Evolutionary conservation across 164 flowering plant species (phyloP), one percentile per base, ranked within the genome.

Genomic region (Liriodendron chinense): DNA sequence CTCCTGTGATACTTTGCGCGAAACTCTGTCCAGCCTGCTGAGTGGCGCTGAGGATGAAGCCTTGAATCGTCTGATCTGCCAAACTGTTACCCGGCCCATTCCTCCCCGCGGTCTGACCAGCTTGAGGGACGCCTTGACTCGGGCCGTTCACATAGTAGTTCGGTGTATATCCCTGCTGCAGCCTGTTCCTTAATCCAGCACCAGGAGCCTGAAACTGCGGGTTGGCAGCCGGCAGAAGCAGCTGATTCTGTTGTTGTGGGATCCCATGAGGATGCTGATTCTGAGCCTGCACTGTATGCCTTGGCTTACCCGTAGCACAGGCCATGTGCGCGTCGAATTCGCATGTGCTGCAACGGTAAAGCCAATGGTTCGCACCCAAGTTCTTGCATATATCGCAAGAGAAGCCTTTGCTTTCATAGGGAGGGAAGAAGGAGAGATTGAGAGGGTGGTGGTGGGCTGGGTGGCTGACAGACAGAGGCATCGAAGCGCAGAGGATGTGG

Each of bases 321-420:
- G n/a, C 59, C 71, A 87, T 70, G 65, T 85, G 88, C 22, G 79
- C 83, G 71, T 85, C 87, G 71, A 83, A 85, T 34, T 78, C 82
- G 71, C 90, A 85, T 13, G 25, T 0, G 68, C 34, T 50, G 81
- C 88, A 85, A 24, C 84, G 68, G 68, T 84, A 85, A 53, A 84
- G 84, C 88, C 85, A 85, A 67, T 78, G 80, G 63, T 76, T 71
- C 5, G 77, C 57, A 1, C 84, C 86, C 4, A 65, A 7, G 12
- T 57, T 57, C 28, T 20, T 47, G 77, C 87, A 83, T 18, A 85
- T 22, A 68, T 82, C 86, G 74, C 88, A 87, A 24, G 67, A 65
- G 76, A 87, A 85, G 73, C 61, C 76, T 47, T 70, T 75, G 71
- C 64, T 73, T 0, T 34, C 72, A 26, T 83, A 82, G 10, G 85